These are phyloP conservation scores for Alternaria ventricosa DNA, from an alignment of 2,329 filamentous ascomycete genomes.

Conservation along the genomic window DNA sequence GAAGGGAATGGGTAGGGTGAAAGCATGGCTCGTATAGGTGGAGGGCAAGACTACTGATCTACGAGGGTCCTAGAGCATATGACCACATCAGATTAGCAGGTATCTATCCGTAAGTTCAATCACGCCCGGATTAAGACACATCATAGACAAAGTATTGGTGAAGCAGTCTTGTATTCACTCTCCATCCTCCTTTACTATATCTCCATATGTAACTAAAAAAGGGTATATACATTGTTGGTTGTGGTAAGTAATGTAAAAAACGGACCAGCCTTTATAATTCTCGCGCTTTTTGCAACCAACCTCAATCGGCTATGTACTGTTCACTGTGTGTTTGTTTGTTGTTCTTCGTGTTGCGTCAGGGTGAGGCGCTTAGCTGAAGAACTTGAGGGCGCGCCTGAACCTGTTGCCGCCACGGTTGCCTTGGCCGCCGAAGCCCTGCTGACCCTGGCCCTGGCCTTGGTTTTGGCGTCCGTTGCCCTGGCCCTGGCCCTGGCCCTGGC, in stretches of 20 bases:
- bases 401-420: constrained; percentile 1
- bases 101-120: no score
- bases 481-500: not conserved
- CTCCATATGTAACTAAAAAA: constrained; percentile 2
- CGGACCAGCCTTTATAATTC: constrained; percentile 7
- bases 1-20: not conserved
- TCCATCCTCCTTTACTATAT: not conserved
- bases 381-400: constrained; percentile 7
- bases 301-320: not conserved
- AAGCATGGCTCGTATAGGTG: not conserved
- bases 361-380: not conserved
- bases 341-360: not conserved
- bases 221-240: constrained; percentile 10
- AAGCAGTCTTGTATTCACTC: not conserved
- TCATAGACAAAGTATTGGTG: not conserved
- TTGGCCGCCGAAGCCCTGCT: not conserved
- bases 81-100: not conserved
- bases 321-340: not conserved
- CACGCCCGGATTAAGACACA: not conserved
- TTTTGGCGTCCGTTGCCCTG: not conserved
- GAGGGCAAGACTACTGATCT: no score
- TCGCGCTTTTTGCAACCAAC: not conserved
- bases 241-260: not conserved
- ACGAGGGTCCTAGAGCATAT: not conserved
- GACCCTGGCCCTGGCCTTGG: not conserved